These are phyloP conservation scores for maize (Zea mays) DNA, from an alignment of 176 grass and related monocot genomes.

Conservation along the genomic window DNA sequence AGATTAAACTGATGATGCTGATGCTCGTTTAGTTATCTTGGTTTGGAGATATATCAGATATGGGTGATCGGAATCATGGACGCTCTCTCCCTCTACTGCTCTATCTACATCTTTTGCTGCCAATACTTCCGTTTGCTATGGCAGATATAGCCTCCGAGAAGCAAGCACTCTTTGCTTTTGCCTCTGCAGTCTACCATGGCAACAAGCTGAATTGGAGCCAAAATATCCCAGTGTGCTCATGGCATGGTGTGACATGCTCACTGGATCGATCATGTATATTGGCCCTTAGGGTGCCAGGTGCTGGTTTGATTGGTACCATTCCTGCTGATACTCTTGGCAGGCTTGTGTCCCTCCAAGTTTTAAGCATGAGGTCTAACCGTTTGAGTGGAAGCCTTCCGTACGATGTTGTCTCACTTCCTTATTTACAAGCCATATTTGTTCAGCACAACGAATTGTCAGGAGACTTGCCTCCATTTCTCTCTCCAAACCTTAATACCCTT, in stretches of 20 bases:
- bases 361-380: slow-evolving; percentile 89
- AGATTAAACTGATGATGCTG: slow-evolving; percentile 11
- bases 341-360: slow-evolving; percentile 65
- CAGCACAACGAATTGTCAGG: slow-evolving; percentile 90
- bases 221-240: slow-evolving; percentile 73
- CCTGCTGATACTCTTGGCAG: slow-evolving; percentile 79
- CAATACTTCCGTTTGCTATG: slow-evolving; percentile 39
- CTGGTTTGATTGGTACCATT: slow-evolving; percentile 73
- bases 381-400: slow-evolving; percentile 67
- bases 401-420: slow-evolving; percentile 74
- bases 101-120: slow-evolving; percentile 42
- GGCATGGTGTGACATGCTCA: slow-evolving; percentile 85
- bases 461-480: slow-evolving; percentile 62
- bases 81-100: slow-evolving; percentile 23
- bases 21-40: slow-evolving; percentile 20
- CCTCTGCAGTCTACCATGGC: slow-evolving; percentile 53
- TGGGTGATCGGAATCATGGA: slow-evolving; percentile 42
- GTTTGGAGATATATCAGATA: slow-evolving; percentile 33
- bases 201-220: slow-evolving; percentile 72
- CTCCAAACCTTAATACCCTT: slow-evolving; percentile 56
- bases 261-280: slow-evolving; percentile 50
- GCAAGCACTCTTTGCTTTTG: slow-evolving; percentile 83
- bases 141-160: slow-evolving; percentile 74
- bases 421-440: slow-evolving; percentile 74
- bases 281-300: slow-evolving; percentile 74